Conservation (phyloP, 139 green algal species). For the Chlorella sp. region DNA sequence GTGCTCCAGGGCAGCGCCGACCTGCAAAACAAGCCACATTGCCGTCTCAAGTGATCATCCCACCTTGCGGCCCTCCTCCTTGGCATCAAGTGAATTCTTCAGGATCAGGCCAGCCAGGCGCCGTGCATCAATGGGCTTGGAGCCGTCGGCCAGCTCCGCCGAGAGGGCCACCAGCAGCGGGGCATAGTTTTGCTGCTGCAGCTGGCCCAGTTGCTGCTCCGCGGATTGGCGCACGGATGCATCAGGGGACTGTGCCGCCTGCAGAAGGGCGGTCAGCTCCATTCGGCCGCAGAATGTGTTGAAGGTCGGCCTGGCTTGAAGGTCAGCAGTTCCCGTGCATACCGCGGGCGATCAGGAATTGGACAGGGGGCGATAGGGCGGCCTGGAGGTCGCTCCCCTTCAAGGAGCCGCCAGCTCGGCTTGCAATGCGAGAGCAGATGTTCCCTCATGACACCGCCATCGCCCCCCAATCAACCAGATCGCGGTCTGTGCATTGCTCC, state of each 20-base stretch:
- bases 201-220: constrained; percentile 81
- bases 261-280: constrained; percentile 61
- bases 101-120: constrained; percentile 93
- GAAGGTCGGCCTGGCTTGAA: neutral
- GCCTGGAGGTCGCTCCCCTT: too few relatives aligned
- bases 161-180: constrained; percentile 79
- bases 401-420: too few relatives aligned
- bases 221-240: constrained; percentile 70
- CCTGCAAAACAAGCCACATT: too few relatives aligned
- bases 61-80: constrained; percentile 76
- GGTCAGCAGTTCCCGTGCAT: neutral
- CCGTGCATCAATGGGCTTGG: constrained; percentile 76
- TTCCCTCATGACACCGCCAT: too few relatives aligned
- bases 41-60: neutral
- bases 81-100: constrained; percentile 95
- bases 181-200: constrained; percentile 82
- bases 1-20: too few relatives aligned
- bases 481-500: neutral
- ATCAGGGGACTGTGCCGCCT: constrained; percentile 81
- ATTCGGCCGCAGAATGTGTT: neutral
- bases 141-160: constrained; percentile 79
- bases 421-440: too few relatives aligned
- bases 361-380: neutral
- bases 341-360: neutral
- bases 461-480: neutral